Evolutionary conservation across 495 filamentous ascomycete genomes (phyloP), one percentile per base, ranked within the genome.

Genomic region (Penicillium cataractarum): DNA sequence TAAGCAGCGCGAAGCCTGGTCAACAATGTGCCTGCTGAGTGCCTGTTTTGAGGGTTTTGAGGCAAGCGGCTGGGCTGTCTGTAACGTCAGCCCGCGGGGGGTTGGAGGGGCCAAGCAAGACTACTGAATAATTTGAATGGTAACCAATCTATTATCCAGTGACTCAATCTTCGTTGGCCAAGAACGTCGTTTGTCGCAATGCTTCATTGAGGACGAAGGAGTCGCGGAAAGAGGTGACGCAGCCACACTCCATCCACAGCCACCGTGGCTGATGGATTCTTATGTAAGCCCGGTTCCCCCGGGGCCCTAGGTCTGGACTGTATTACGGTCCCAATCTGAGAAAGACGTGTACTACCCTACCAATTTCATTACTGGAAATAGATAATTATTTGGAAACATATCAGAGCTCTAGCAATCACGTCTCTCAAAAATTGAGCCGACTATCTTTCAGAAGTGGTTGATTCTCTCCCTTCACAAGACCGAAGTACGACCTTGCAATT

Each of bases 241-340:
- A 58, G 66, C 66, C 66, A 68, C 66, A 63, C 3, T n/a, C 2
- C 0, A 15, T 12, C 7, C 21, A 46, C 29, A 58, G 66, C 66
- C 66, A 68, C 66, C 24, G 54, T 63, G 60, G 60, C 60, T 27
- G 31, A 19, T 7, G 4, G 0, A 3, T 6, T 1, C 22, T 57
- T 46, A 57, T 29, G n/a, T 54, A 54, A 54, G 4, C 26, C 1
- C 6, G 6, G 33, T 35, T 13, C 1, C 6, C 33, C 33, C 33
- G 2, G 33, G n/a, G n/a, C n/a, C n/a, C n/a, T n/a, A n/a, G n/a
- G n/a, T n/a, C n/a, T n/a, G n/a, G n/a, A n/a, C n/a, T n/a, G n/a
- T n/a, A n/a, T n/a, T n/a, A n/a, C n/a, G n/a, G n/a, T n/a, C n/a
- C n/a, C 17, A 15, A 32, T 12, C 44, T 44, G 1, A 44, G n/a